Percentiles rank a stretch among this genome's conserved stretches.
Conservation (phyloP, 1,284 basidiomycete genomes). For the Pterulicium gracile region DNA sequence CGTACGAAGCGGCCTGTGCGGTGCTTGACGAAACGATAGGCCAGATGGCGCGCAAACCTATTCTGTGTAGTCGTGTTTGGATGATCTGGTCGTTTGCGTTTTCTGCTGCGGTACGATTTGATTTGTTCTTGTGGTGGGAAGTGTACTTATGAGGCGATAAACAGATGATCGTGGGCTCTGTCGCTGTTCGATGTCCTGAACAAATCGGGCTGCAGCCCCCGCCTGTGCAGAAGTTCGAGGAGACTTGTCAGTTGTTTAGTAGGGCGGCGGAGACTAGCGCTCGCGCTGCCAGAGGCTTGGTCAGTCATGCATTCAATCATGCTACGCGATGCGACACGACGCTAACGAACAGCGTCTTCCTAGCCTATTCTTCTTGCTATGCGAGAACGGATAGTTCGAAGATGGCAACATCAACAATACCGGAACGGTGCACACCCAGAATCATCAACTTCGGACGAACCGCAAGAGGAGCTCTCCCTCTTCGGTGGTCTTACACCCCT, state of each 20-base stretch:
- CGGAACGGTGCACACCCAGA: background rate
- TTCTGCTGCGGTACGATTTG: conserved; percentile 28
- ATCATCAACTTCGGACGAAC: background rate
- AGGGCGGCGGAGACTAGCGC: conserved; percentile 29
- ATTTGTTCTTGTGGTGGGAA: background rate
- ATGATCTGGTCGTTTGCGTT: conserved; percentile 38
- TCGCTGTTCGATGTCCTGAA: conserved; percentile 26
- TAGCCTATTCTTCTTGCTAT: background rate
- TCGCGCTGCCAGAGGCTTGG: conserved; percentile 34
- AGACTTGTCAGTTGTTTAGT: conserved; percentile 28
- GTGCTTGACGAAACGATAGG: conserved; percentile 25
- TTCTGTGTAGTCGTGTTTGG: conserved; percentile 32
- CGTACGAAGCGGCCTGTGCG: conserved; percentile 32
- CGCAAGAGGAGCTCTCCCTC: background rate
- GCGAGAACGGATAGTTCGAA: no score
- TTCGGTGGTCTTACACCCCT: conserved; percentile 1
- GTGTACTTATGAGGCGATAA: background rate
- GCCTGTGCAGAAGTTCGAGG: conserved; percentile 29
- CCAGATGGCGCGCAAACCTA: conserved; percentile 28
- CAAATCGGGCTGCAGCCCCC: conserved; percentile 27
- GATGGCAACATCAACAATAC: no score
- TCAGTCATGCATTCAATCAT: conserved; percentile 13
- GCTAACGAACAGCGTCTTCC: background rate
- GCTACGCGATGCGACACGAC: background rate
- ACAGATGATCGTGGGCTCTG: conserved; percentile 33